Base-by-base conservation (phyloP, 78 protist genomes). In the Cavenderia fasciculata region DNA sequence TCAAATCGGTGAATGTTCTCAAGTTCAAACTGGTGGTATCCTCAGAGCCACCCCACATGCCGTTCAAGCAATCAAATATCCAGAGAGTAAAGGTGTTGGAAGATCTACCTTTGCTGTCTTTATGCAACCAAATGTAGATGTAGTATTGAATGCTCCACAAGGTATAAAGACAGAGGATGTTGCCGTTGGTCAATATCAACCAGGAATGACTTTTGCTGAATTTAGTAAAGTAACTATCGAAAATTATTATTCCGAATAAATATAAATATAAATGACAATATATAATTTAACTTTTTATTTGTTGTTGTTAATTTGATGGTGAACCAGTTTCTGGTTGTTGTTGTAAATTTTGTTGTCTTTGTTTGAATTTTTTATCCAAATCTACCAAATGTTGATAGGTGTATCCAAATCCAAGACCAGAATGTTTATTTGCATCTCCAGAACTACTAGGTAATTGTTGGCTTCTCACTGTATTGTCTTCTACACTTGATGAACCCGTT, bases 1-100 rank as follows among this genome's bases (percentile, higher is more conserved):
- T 57, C 94, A 90, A 62, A 90, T 90, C 29, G 94, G 94, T 44
- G 94, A 90, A 49, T 79, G 87, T 19, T 79, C 94, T 27, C 94
- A 90, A 69, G 73, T 90, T 44, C 89, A 82, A 69, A 75, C 94
- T 51, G 94, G 94, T 62, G 94, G 94, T 34, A 44, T 90, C 34
- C 47, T 90, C 11, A 59, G 86, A 31, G 94, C 86, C 40, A 90
- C 79, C 14, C 88, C 85, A 78, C 84, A 68, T 25, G 94, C 85
- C 6, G 87, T 90, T 19, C 94, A 66, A 69, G 88, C 87, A 12
- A 75, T 90, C 52, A 90, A 87, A 65, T 87, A 57, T 74, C 94
- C 84, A 46, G 87, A 66, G 66, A 54, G 74, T 46, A n/a, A 71
- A 43, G 18, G 71, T 41, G 27, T 86, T 46, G 79, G 77, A 54